Conservation (phyloP, 129 eudicot species). For the Artemisia annua region DNA sequence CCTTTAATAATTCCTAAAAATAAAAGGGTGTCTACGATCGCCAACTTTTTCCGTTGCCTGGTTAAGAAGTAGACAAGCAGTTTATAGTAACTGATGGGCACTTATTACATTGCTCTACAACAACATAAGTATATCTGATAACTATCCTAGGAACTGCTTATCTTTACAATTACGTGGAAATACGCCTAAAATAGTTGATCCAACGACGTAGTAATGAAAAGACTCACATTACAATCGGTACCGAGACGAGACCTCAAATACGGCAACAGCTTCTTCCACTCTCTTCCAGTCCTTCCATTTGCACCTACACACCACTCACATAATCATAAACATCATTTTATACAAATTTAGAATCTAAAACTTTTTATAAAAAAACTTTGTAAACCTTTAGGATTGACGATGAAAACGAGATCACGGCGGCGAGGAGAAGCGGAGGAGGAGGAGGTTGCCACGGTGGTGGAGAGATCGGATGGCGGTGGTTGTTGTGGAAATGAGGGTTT, state of each 20-base stretch:
- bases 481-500: slow-evolving; percentile 59
- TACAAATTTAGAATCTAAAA: not conserved
- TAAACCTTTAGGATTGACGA: slow-evolving; percentile 88
- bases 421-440: slow-evolving; percentile 50
- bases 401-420: slow-evolving; percentile 89
- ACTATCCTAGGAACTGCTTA: too few relatives aligned
- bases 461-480: slow-evolving; percentile 49
- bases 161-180: too few relatives aligned
- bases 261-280: slow-evolving; percentile 93
- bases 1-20: too few relatives aligned
- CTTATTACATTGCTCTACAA: too few relatives aligned
- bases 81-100: too few relatives aligned
- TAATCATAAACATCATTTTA: not conserved
- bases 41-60: too few relatives aligned
- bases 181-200: not conserved
- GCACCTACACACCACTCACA: slow-evolving; percentile 62
- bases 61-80: too few relatives aligned
- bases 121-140: too few relatives aligned
- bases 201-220: not conserved
- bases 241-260: slow-evolving; percentile 86
- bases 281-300: slow-evolving; percentile 88
- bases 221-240: slow-evolving; percentile 71
- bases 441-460: slow-evolving; percentile 48
- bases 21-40: too few relatives aligned
- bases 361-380: not conserved